phyloP scores from a whole-genome alignment of 306 rosid genomes.

The Erythrophleum fordii region DNA sequence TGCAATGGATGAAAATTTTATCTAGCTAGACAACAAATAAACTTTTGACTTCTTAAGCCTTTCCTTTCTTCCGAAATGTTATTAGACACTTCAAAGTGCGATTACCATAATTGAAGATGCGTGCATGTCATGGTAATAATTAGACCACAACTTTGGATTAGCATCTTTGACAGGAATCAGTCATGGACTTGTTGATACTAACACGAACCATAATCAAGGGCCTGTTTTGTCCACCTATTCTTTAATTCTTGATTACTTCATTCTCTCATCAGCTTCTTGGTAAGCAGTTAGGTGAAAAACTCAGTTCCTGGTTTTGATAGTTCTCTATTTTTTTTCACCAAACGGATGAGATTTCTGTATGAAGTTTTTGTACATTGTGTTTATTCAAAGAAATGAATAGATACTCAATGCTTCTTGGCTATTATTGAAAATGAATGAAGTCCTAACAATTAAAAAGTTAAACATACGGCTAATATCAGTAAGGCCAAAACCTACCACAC shows the following conservation, averaged over 20 bases:
- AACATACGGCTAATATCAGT: background rate
- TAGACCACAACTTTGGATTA: conserved; percentile 29
- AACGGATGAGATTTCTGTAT: no score
- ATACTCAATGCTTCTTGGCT: background rate
- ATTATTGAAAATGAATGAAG: conserved; percentile 3
- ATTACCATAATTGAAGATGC: conserved; percentile 13
- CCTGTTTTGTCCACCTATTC: no score
- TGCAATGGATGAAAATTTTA: background rate
- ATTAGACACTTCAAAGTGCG: background rate
- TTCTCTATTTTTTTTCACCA: no score
- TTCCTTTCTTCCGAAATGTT: background rate
- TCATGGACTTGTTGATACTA: background rate
- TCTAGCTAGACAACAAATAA: background rate
- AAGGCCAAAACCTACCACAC: background rate
- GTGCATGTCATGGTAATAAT: conserved; percentile 36
- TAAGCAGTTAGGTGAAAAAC: no score
- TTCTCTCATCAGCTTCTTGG: no score
- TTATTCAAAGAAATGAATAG: background rate
- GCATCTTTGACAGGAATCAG: conserved; percentile 38
- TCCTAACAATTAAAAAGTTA: background rate
- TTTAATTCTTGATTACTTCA: no score
- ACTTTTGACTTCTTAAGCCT: background rate
- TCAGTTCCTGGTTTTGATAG: no score
- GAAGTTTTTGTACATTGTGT: background rate
- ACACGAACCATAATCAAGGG: conserved; percentile 13